Percentiles rank a stretch among this genome's conserved stretches.
Conservation (phyloP, 139 green algal genomes). For the Picochlorum sp. region DNA sequence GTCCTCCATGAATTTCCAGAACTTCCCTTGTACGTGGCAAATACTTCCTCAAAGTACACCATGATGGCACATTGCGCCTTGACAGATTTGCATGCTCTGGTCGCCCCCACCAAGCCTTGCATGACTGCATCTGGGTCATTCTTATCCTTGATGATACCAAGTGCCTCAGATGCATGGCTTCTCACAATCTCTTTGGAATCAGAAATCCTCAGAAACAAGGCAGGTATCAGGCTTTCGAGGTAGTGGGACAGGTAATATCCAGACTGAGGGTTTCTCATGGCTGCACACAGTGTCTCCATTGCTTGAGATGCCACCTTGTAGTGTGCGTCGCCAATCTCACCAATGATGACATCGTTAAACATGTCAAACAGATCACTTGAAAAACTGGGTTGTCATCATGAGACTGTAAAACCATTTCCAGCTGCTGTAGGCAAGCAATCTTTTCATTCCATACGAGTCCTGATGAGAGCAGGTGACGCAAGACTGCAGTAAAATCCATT, state of each 20-base stretch:
- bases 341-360: neutral
- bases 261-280: slow-evolving; percentile 14
- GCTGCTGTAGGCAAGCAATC: no score
- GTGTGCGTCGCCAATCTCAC: slow-evolving; percentile 30
- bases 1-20: slow-evolving; percentile 4
- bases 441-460: no score
- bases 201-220: slow-evolving; percentile 40
- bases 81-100: slow-evolving; percentile 34
- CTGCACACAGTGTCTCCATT: slow-evolving; percentile 22
- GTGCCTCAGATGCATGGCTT: slow-evolving; percentile 17
- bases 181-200: slow-evolving; percentile 47
- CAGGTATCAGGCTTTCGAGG: slow-evolving; percentile 49
- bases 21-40: neutral
- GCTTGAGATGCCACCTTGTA: slow-evolving; percentile 38
- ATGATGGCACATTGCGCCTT: slow-evolving; percentile 42
- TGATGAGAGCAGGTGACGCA: no score
- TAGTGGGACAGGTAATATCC: slow-evolving; percentile 26
- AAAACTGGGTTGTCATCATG: neutral
- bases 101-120: slow-evolving; percentile 28
- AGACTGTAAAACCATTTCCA: neutral
- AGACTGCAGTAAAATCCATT: no score
- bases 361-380: neutral
- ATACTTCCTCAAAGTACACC: slow-evolving; percentile 31
- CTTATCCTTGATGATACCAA: slow-evolving; percentile 18
- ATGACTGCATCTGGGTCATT: slow-evolving; percentile 32